Evolutionary conservation across 2,329 filamentous ascomycete species (phyloP), one percentile per base, ranked within the genome.

Genomic region (Ascochyta clinopodiicola): DNA sequence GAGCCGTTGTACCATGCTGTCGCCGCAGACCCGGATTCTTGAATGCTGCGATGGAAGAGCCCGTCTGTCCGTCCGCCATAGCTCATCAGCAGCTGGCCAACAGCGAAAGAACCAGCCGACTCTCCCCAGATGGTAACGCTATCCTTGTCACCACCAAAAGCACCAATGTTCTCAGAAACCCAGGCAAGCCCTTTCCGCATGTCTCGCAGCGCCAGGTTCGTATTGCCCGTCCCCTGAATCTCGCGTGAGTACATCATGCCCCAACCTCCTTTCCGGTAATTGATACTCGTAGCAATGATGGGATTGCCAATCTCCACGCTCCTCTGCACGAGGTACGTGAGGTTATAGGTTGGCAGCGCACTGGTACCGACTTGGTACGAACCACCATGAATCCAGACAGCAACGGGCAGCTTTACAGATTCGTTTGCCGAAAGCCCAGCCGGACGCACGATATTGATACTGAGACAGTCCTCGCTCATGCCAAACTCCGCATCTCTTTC

Each of bases 201-300:
- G 60, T 82, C 80, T 38, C 71, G 60, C 12, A 74, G 47, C 1
- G 66, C 63, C 1, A 69, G 51, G 45, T 75, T 75, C 0, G 70
- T 64, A 27, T 74, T 70, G 4, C 85, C 86, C 46, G 81, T 81
- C 31, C 80, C 80, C 13, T 80, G 27, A 6, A 75, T 62, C 36
- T 75, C 72, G 21, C 64, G 58, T 2, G 81, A 86, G 9, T 84
- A 82, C 25, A 91, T 73, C 73, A 94, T 92, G 0, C 90, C 90
- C 66, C 91, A 81, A 5, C 85, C 82, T 2, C 86, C 86, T 44
- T 90, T 80, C 9, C 88, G 81, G 45, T 76, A 76, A 53, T 76
- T 76, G 60, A 74, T 75, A 19, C 71, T 73, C 9, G 70, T 64
- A 7, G 62, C 73, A 44, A 76, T 67, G 27, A 76, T 72, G 2